Conservation (phyloP, 768 basidiomycete genomes). For the Mycena kentingensis region DNA sequence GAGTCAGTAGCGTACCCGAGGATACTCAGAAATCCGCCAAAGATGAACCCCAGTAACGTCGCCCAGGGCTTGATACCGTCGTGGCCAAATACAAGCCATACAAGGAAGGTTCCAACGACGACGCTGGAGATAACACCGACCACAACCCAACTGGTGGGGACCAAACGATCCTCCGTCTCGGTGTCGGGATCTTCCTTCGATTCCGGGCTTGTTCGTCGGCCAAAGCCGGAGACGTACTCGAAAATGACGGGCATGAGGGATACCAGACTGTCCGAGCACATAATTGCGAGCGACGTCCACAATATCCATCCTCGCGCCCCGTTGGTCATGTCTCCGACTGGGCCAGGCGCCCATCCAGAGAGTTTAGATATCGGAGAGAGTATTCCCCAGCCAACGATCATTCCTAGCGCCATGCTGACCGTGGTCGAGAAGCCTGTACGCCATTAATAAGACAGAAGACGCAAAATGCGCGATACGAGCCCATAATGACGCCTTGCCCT, state of each 20-base stretch:
- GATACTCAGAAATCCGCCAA: conserved; percentile 83
- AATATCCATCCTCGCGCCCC: conserved; percentile 97
- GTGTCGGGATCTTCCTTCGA: conserved; percentile 58
- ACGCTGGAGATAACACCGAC: conserved; percentile 66
- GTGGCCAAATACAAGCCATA: conserved; percentile 87
- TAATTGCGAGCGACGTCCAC: conserved; percentile 94
- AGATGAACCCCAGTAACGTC: conserved; percentile 77
- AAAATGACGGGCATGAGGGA: conserved; percentile 77
- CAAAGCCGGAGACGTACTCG: conserved; percentile 47
- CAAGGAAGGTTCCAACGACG: conserved; percentile 69
- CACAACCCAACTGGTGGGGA: conserved; percentile 78
- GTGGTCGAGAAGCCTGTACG: conserved; percentile 77
- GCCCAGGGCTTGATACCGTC: conserved; percentile 97
- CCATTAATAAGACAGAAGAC: background rate
- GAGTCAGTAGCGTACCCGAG: conserved; percentile 59
- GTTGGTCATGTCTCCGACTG: conserved; percentile 80
- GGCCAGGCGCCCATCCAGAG: conserved; percentile 90
- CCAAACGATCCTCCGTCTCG: conserved; percentile 78
- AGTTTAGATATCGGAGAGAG: conserved; percentile 86
- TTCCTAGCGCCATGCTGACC: conserved; percentile 90
- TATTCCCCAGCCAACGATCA: conserved; percentile 95
- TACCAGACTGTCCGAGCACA: conserved; percentile 90
- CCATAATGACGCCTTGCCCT: conserved; percentile 98
- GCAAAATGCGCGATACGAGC: conserved; percentile 6
- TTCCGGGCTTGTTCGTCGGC: conserved; percentile 31